Evolutionary conservation across 768 basidiomycete species (phyloP).

Genomic region (Psilocybe subaeruginosa): DNA sequence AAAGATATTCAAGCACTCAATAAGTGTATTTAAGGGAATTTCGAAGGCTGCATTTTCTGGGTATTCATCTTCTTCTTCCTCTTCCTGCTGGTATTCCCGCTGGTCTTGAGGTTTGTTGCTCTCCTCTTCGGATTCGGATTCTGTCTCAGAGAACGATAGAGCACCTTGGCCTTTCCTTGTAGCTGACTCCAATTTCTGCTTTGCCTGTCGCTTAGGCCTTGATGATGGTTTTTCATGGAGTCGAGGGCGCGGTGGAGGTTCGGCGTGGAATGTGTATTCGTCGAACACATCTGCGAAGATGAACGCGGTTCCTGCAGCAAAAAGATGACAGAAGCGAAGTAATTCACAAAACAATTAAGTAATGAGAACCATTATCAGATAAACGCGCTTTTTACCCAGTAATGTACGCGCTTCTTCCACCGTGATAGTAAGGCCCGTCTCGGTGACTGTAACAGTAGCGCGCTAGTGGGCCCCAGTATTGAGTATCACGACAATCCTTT

Average conservation of each 20-base stretch:
- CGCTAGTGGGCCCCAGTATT: slow-evolving; percentile 44
- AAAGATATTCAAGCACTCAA: slow-evolving; percentile 93
- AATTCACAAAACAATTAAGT: not conserved
- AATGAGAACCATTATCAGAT: not conserved
- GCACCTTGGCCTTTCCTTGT: not conserved
- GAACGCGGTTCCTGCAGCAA: slow-evolving; percentile 75
- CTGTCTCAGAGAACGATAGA: slow-evolving; percentile 15
- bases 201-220: slow-evolving; percentile 13
- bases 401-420: slow-evolving; percentile 88
- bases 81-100: slow-evolving; percentile 21
- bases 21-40: slow-evolving; percentile 79
- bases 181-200: not conserved
- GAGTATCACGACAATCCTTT: not conserved
- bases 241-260: slow-evolving; percentile 25
- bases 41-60: slow-evolving; percentile 63
- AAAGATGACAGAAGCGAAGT: not conserved
- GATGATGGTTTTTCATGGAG: slow-evolving; percentile 5
- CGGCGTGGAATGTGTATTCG: slow-evolving; percentile 68
- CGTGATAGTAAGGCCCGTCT: slow-evolving; percentile 71
- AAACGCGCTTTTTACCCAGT: slow-evolving; percentile 52
- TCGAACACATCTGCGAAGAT: slow-evolving; percentile 80
- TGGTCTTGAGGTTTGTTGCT: slow-evolving; percentile 18
- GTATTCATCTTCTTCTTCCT: slow-evolving; percentile 23
- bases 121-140: slow-evolving; percentile 26
- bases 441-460: slow-evolving; percentile 74